phyloP scores from a whole-genome alignment of 2,329 filamentous ascomycete genomes.

The Zopfia rhizophila region DNA sequence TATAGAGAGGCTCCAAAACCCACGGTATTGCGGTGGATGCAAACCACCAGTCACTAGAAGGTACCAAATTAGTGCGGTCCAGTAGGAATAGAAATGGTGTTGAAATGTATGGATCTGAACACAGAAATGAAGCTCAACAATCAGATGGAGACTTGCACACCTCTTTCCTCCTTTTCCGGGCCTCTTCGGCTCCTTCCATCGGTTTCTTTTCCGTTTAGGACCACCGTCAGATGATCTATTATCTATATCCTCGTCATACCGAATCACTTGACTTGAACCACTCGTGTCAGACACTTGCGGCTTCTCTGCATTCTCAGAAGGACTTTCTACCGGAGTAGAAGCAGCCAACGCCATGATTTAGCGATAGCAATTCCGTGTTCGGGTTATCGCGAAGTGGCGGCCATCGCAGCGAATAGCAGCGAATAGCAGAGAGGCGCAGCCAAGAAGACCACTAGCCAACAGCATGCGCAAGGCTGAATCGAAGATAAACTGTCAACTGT shows the following conservation, averaged over 20 bases:
- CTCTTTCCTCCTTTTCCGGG: conserved; percentile 22
- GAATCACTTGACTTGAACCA: conserved; percentile 9
- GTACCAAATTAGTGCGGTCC: not conserved
- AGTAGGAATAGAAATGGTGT: too few relatives aligned
- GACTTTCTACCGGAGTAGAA: conserved; percentile 5
- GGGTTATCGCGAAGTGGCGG: conserved; percentile 1
- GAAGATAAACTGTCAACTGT: too few relatives aligned
- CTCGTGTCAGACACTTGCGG: conserved; percentile 12
- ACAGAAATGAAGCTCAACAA: not conserved
- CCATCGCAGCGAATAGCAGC: conserved; percentile 9
- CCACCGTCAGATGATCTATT: conserved; percentile 1
- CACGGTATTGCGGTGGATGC: conserved; percentile 49
- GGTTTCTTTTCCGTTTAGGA: not conserved
- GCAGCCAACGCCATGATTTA: conserved; percentile 17
- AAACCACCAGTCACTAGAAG: conserved; percentile 51
- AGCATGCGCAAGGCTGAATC: not conserved
- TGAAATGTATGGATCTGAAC: too few relatives aligned
- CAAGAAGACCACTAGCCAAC: too few relatives aligned
- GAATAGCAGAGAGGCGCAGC: too few relatives aligned
- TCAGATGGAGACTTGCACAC: conserved; percentile 17
- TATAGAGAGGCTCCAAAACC: conserved; percentile 2
- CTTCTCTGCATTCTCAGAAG: conserved; percentile 12
- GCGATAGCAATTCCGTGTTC: conserved; percentile 1
- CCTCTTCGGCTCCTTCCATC: conserved; percentile 20
- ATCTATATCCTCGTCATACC: conserved; percentile 4